Percentiles rank a stretch among this genome's conserved stretches.
phyloP scores from a whole-genome alignment of 805 yeast genomes.

The Dipodascopsis tothii region DNA sequence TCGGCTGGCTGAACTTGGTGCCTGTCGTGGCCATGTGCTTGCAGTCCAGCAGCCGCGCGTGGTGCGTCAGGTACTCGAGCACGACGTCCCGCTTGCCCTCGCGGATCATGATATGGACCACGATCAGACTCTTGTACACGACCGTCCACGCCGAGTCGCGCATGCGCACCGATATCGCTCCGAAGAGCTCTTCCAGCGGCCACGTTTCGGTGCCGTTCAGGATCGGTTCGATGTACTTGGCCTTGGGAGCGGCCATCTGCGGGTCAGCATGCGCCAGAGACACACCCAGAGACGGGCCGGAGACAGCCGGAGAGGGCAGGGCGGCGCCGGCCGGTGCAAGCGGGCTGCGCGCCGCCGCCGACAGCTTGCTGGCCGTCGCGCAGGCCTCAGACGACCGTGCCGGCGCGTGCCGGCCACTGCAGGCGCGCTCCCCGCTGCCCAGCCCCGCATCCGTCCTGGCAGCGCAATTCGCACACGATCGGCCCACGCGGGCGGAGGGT shows the following conservation, averaged over 20 bases:
- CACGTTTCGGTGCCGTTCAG: constrained; percentile 57
- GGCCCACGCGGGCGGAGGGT: too few species aligned
- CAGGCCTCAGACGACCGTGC: too few species aligned
- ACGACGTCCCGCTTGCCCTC: constrained; percentile 83
- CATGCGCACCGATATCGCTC: constrained; percentile 52
- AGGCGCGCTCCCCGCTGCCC: too few species aligned
- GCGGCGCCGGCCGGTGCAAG: too few species aligned
- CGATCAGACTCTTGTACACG: constrained; percentile 76
- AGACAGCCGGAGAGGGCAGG: too few species aligned
- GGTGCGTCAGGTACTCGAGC: constrained; percentile 48
- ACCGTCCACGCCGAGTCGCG: constrained; percentile 79
- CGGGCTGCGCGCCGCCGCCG: too few species aligned
- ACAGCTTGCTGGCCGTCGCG: too few species aligned
- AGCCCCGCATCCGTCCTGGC: too few species aligned
- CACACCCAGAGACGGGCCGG: too few species aligned
- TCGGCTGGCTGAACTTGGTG: constrained; percentile 31
- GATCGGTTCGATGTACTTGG: constrained; percentile 91
- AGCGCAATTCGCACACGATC: too few species aligned
- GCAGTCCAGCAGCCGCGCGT: constrained; percentile 46
- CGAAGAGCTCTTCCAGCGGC: constrained; percentile 63
- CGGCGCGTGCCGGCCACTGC: too few species aligned
- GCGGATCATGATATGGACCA: constrained; percentile 81
- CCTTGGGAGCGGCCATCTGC: constrained; percentile 94
- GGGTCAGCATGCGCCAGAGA: too few species aligned
- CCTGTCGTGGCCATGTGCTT: constrained; percentile 26